Conservation (phyloP, 1,139 yeast species). For the Suhomyces guaymorum region DNA sequence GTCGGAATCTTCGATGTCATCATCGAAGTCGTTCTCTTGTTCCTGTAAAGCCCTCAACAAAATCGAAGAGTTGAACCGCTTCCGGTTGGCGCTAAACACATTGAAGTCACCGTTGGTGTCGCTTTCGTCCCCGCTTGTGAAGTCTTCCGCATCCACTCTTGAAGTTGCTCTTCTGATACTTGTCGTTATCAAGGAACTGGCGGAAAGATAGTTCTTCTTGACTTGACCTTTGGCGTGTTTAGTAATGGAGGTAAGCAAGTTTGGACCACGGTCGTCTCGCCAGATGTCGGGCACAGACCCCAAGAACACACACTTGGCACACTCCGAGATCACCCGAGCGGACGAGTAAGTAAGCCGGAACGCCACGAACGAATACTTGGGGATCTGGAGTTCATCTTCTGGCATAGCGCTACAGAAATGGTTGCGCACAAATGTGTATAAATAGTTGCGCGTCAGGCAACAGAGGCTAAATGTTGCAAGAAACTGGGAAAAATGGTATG, state of each 20-base stretch:
- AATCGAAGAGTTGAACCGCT: conserved; percentile 4
- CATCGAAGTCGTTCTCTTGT: conserved; percentile 4
- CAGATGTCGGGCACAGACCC: conserved; percentile 71
- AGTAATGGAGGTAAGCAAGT: conserved; percentile 17
- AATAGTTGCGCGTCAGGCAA: too few relatives aligned
- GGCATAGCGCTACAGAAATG: conserved; percentile 2
- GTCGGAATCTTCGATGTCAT: conserved; percentile 1
- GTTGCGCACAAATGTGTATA: conserved; percentile 4
- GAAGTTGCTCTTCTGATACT: conserved; percentile 14
- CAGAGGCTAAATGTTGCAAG: too few relatives aligned
- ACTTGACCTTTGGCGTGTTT: conserved; percentile 19
- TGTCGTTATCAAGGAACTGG: conserved; percentile 16
- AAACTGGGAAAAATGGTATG: too few relatives aligned
- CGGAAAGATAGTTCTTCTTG: conserved; percentile 16
- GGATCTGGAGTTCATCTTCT: conserved; percentile 12
- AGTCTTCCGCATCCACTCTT: conserved; percentile 3
- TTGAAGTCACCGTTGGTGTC: conserved; percentile 17
- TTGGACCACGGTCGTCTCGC: conserved; percentile 40
- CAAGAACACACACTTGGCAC: conserved; percentile 53
- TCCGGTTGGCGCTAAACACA: conserved; percentile 7
- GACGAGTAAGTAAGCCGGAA: conserved; percentile 57
- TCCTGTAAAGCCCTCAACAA: conserved; percentile 5
- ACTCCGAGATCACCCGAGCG: conserved; percentile 50
- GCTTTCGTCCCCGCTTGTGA: too few relatives aligned
- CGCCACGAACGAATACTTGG: conserved; percentile 59